Conservation (phyloP, 495 filamentous ascomycete genomes). For the Lophium mytilinum region DNA sequence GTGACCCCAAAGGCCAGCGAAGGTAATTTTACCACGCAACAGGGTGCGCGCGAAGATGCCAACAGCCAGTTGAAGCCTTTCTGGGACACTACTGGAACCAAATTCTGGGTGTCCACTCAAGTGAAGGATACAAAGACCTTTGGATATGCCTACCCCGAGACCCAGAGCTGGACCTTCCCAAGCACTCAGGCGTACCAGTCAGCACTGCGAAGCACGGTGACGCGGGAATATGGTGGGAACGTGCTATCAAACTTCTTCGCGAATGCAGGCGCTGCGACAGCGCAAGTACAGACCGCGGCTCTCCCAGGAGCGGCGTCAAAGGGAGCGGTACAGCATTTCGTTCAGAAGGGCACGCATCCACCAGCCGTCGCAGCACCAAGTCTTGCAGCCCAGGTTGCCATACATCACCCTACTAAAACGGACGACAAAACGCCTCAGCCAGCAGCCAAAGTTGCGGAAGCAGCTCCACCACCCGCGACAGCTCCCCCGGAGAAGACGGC, state of each 20-base stretch:
- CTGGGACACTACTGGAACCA: slow-evolving; percentile 2
- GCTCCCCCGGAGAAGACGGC: neutral
- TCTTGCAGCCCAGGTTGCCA: too few relatives aligned
- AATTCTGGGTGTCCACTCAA: slow-evolving; percentile 9
- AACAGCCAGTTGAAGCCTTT: slow-evolving; percentile 7
- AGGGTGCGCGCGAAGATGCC: neutral
- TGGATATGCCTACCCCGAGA: slow-evolving; percentile 17
- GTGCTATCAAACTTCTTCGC: slow-evolving; percentile 8
- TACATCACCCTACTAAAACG: too few relatives aligned
- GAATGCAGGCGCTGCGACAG: neutral
- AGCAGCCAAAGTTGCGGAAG: neutral
- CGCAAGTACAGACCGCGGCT: neutral
- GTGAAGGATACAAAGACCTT: slow-evolving; percentile 7
- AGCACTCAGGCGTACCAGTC: slow-evolving; percentile 7
- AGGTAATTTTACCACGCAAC: slow-evolving; percentile 5
- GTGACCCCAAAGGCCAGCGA: neutral
- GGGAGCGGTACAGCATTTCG: too few relatives aligned
- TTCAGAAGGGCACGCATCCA: too few relatives aligned
- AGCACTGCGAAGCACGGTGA: neutral
- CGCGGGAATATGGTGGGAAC: slow-evolving; percentile 9
- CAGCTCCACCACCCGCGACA: neutral
- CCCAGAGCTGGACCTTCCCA: slow-evolving; percentile 5
- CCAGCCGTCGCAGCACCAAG: too few relatives aligned
- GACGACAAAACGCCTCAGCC: too few relatives aligned
- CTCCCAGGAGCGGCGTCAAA: neutral